Percentiles rank a stretch among this genome's conserved stretches.
Evolutionary conservation across 352 stramenopile species (phyloP).

Genomic region (Thalassiosira livingstoniorum): DNA sequence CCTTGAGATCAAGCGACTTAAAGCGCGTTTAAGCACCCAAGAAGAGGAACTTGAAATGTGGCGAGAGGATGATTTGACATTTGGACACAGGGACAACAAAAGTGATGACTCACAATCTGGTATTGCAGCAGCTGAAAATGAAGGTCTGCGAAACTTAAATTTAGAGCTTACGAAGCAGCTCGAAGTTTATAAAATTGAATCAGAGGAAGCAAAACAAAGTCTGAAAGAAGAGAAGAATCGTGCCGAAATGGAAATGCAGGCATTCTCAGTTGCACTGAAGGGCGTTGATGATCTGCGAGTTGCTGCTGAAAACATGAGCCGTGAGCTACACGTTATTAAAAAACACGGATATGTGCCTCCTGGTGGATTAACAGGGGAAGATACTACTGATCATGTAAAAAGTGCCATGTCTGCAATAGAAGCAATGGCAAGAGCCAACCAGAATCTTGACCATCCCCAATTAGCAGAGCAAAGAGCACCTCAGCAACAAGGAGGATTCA

Average conservation of each 20-base stretch:
- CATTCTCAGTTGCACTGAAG: conserved; percentile 65
- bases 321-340: conserved; percentile 65
- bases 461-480: conserved; percentile 1
- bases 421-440: conserved; percentile 58
- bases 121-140: conserved; percentile 50
- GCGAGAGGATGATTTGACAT: conserved; percentile 61
- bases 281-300: conserved; percentile 67
- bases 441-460: conserved; percentile 56
- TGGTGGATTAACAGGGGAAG: conserved; percentile 50
- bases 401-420: conserved; percentile 59
- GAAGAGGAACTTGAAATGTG: conserved; percentile 48
- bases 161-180: conserved; percentile 62
- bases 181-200: conserved; percentile 57
- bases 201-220: conserved; percentile 42
- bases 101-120: conserved; percentile 10
- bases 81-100: conserved; percentile 51
- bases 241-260: conserved; percentile 66
- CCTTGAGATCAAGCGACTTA: conserved; percentile 61
- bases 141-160: conserved; percentile 62
- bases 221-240: conserved; percentile 57
- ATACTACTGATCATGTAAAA: conserved; percentile 42
- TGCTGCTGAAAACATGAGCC: conserved; percentile 70
- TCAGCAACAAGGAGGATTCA: conserved; percentile 40
- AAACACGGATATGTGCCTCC: conserved; percentile 63
- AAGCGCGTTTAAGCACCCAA: conserved; percentile 45